These are phyloP conservation scores for Typha latifolia DNA, from an alignment of 176 grass and related monocot genomes.

Conservation along the genomic window DNA sequence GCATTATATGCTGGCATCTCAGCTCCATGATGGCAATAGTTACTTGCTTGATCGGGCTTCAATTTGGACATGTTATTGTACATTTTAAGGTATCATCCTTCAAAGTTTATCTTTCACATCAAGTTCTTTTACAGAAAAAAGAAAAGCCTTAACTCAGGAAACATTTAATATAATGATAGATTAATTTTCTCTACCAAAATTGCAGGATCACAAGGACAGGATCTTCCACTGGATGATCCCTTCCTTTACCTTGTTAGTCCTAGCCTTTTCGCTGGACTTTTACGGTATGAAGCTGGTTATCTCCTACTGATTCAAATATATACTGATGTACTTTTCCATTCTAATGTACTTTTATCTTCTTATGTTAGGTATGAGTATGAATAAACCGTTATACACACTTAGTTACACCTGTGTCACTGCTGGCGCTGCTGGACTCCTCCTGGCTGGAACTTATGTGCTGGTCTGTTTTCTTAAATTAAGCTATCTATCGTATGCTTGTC, in stretches of 20 bases:
- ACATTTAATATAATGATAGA: too few relatives aligned
- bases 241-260: constrained; percentile 35
- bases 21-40: constrained; percentile 77
- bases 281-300: constrained; percentile 32
- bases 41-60: constrained; percentile 75
- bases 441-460: constrained; percentile 52
- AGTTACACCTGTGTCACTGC: constrained; percentile 67
- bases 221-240: constrained; percentile 47
- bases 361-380: constrained; percentile 49
- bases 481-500: not conserved
- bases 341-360: not conserved
- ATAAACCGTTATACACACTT: constrained; percentile 65
- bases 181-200: not conserved
- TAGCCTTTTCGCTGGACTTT: constrained; percentile 47
- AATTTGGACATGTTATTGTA: constrained; percentile 64
- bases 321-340: not conserved
- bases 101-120: too few relatives aligned
- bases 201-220: constrained; percentile 51
- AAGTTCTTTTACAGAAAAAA: too few relatives aligned
- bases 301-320: not conserved
- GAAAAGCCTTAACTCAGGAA: too few relatives aligned
- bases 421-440: constrained; percentile 51
- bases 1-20: not conserved
- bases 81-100: constrained; percentile 46
- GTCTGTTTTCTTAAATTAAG: constrained; percentile 19